Base-by-base conservation (phyloP, 1,284 basidiomycete species). In the Chalciporus piperatoides region DNA sequence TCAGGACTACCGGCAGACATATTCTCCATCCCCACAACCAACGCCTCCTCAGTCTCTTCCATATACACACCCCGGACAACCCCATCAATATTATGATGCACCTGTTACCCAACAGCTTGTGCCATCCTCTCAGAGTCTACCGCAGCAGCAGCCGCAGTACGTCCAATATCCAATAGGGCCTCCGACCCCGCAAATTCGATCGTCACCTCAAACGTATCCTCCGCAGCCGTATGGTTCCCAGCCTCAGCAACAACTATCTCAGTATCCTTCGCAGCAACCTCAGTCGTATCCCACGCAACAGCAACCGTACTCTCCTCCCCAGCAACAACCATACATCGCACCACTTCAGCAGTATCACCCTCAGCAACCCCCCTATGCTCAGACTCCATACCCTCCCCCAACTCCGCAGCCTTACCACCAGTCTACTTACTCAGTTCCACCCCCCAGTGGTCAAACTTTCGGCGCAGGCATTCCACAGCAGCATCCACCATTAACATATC, bases 401-500 rank as follows among this genome's bases (percentile, higher is more conserved):
- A 35, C 41, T 12, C 27, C 43, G 9, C 67, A 64, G 10, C 38
- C 39, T 37, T 53, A 53, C 42, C 61, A 60, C 48, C 60, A 59
- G 36, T 40, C 50, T 23, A 46, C 46, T 27, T 39, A 49, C 5
- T 45, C 40, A 9, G 33, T 41, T 15, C 30, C 46, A 2, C 7
- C 45, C 10, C 14, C 40, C 23, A 45, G 32, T 24, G 46, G 37
- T 25, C 57, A 54, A 41, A 12, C 49, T 8, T 30, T 35, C 24
- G 19, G 19, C 19, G 39, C 32, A n/a, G 24, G 23, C 10, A 32
- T 27, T 8, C 33, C 50, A 19, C 57, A 28, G 41, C 52, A 46
- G 15, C 50, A 42, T 4, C 24, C 24, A 55, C 38, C 19, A n/a
- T 30, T 70, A 1, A 75, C 75, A 6, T 66, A 80, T n/a, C 76